These are phyloP conservation scores for Trametes elegans DNA, from an alignment of 768 basidiomycete genomes.

Conservation along the genomic window DNA sequence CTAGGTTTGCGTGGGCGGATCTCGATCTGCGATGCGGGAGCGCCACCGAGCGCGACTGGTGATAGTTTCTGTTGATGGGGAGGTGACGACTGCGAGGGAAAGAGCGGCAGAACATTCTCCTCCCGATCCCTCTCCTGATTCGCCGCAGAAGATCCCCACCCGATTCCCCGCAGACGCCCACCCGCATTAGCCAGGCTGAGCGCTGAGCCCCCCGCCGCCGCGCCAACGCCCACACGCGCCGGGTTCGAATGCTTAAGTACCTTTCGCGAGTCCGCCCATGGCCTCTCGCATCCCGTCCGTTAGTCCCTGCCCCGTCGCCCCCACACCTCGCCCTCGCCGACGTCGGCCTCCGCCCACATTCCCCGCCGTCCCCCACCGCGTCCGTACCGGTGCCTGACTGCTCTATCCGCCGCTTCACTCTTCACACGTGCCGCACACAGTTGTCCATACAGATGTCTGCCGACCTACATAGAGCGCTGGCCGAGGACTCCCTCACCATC, in stretches of 20 bases:
- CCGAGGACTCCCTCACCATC: conserved; percentile 12
- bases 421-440: not conserved
- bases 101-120: conserved; percentile 10
- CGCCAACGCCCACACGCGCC: not conserved
- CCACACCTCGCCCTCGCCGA: not conserved
- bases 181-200: not conserved
- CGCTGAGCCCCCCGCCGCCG: too few species aligned
- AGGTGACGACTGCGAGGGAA: conserved; percentile 1
- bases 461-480: not conserved
- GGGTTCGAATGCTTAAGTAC: not conserved
- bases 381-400: not conserved
- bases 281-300: not conserved
- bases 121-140: conserved; percentile 8
- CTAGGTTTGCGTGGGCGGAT: not conserved
- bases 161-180: conserved; percentile 2
- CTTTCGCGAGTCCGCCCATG: not conserved
- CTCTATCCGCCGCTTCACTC: not conserved
- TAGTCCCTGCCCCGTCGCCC: not conserved
- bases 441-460: not conserved
- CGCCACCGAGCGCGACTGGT: not conserved
- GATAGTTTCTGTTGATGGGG: conserved; percentile 8
- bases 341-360: not conserved
- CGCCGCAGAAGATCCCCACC: conserved; percentile 4
- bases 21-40: not conserved
- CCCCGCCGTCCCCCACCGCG: not conserved